phyloP scores from a whole-genome alignment of 805 yeast species.

The Debaryomyces castellii region DNA sequence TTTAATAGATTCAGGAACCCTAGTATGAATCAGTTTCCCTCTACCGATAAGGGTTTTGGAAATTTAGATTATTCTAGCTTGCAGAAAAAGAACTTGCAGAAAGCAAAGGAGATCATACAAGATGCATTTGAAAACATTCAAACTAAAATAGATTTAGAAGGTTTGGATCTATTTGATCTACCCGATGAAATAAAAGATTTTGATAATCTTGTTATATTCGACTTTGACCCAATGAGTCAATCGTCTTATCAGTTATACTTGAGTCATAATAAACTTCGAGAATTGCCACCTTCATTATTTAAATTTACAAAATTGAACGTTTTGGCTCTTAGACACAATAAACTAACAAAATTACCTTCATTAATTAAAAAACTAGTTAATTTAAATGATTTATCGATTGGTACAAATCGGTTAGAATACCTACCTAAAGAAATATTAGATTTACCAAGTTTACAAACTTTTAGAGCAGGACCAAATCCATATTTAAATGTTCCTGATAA shows the following conservation, averaged over 20 bases:
- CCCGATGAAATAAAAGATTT: slow-evolving; percentile 62
- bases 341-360: slow-evolving; percentile 46
- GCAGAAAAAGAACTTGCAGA: slow-evolving; percentile 14
- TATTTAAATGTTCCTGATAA: slow-evolving; percentile 24
- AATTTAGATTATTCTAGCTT: slow-evolving; percentile 18
- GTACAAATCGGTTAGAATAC: slow-evolving; percentile 49
- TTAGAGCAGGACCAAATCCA: slow-evolving; percentile 60
- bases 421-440: slow-evolving; percentile 55
- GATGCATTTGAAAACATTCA: slow-evolving; percentile 47
- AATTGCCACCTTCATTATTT: slow-evolving; percentile 51
- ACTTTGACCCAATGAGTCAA: slow-evolving; percentile 15
- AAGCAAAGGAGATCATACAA: slow-evolving; percentile 43
- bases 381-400: slow-evolving; percentile 52
- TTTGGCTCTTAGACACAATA: slow-evolving; percentile 51
- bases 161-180: slow-evolving; percentile 44
- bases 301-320: slow-evolving; percentile 51
- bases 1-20: slow-evolving; percentile 40
- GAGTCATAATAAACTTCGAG: slow-evolving; percentile 47
- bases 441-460: slow-evolving; percentile 38
- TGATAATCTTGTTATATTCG: slow-evolving; percentile 50
- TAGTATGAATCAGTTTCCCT: slow-evolving; percentile 24
- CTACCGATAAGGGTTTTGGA: slow-evolving; percentile 31
- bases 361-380: slow-evolving; percentile 39
- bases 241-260: slow-evolving; percentile 48
- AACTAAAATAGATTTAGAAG: slow-evolving; percentile 47